Base-by-base conservation (phyloP, 2,329 filamentous ascomycete species). In the Trichoderma brevicompactum region DNA sequence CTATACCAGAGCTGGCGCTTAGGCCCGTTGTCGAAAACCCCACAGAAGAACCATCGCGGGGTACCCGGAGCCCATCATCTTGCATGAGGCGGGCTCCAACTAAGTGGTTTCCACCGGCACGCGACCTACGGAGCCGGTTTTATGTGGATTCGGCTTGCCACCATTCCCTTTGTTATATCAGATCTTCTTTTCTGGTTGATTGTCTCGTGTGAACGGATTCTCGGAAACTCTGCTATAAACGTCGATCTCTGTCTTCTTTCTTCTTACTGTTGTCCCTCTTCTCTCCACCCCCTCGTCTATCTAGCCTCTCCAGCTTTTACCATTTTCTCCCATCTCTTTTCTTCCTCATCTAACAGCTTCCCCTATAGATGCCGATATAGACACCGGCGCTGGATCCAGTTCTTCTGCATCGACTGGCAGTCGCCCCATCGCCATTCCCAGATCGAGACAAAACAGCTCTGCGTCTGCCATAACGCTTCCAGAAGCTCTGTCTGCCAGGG, bases 401-500 rank as follows among this genome's bases (percentile, higher is more conserved):
- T 52, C 60, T 9, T 53, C 53, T 43, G 67, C 56, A 36, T 65
- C 58, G 36, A 70, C 61, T 56, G 61, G 66, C 71, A 83, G 79
- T 70, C 77, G 77, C 44, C 85, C 86, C 56, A 86, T 87, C 69
- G 77, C 81, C 46, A 87, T 86, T 66, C 82, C 83, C 28, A 70
- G 77, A 32, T 69, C 75, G 52, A 79, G 75, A 68, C 80, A 78
- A 65, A 70, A 79, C 67, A 80, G 76, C 54, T 75, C 75, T 66
- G 73, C 78, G 55, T 76, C 78, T 55, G 72, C 76, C 52, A 77
- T 78, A 70, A 83, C 79, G 28, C 80, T 80, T 19, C 80, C 78
- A 23, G 81, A 81, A 68, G 82, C 81, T 67, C 74, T 88, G 23
- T 86, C 85, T 32, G 86, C 83, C 50, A 79, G 86, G 63, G 86